Base-by-base conservation (phyloP, 148 eudicot species). In the Arbutus unedo region DNA sequence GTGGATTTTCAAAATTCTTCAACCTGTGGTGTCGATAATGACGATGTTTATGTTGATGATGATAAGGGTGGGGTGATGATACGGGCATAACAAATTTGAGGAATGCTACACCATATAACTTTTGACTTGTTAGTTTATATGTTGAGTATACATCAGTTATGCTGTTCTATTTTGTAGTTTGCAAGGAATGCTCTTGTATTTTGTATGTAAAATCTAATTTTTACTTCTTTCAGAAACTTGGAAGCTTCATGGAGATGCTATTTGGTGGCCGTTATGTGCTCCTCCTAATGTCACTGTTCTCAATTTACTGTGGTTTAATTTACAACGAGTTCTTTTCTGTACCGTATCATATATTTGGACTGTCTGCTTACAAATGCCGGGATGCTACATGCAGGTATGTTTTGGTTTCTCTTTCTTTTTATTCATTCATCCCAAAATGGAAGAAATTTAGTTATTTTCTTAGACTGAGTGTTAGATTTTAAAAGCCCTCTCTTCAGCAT, bases 201-300 rank as follows among this genome's bases (percentile, higher is more conserved):
- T 73, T 43, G 44, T 66, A 18, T 23, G 50, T 57, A 44, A 18
- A 25, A 62, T 77, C 83, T 88, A 71, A 85, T 51, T 68, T 71
- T 81, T 85, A 54, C 45, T 84, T 76, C 70, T 56, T 82, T 49
- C 95, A 96, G 99, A 93, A 86, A 93, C 98, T 97, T 82, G 99
- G 98, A 51, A 97, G 98, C 91, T 94, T 97, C 84, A 97, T 94
- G 99, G 99, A 97, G 88, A 93, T 97, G 97, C 92, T 97, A 81
- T 97, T 93, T 91, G 99, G 99, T 77, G 99, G 99, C 72, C 99
- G 99, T 47, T 97, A 93, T 83, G 89, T 97, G 80, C 87, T 97
- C 85, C 95, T 97, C 85, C 85, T 93, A 78, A 97, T 97, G 99
- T 89, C 99, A 51, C 84, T 97, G 47, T 97, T 97, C 79, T 97